phyloP scores from a whole-genome alignment of 2,329 filamentous ascomycete genomes.

The Aspergillus pseudoviridinutans region DNA sequence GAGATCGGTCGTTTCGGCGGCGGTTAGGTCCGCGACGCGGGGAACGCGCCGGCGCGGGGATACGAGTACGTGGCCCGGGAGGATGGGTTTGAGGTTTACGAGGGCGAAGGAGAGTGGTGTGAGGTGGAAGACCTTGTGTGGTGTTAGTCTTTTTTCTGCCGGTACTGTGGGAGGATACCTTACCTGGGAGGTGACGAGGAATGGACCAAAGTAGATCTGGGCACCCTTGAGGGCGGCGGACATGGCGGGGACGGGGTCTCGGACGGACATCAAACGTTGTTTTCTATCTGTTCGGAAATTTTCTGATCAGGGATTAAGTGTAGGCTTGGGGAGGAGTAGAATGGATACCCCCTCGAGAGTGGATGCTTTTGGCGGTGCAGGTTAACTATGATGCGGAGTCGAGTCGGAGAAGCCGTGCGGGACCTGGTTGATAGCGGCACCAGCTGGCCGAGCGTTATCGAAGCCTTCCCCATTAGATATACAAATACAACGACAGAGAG shows the following conservation, averaged over 20 bases:
- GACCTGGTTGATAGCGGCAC: background rate
- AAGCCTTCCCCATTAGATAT: background rate
- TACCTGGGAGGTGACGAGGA: slow-evolving; percentile 72
- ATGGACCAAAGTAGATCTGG: slow-evolving; percentile 67
- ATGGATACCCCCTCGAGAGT: background rate
- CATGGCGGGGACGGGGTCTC: slow-evolving; percentile 15
- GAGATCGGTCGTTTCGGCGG: slow-evolving; percentile 73
- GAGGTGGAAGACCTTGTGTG: slow-evolving; percentile 72
- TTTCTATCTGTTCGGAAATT: background rate
- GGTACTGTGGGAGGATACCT: background rate
- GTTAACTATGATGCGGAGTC: background rate
- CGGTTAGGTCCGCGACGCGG: slow-evolving; percentile 70
- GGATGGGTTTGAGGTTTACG: slow-evolving; percentile 91
- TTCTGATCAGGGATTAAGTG: background rate
- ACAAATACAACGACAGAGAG: background rate
- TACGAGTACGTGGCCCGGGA: slow-evolving; percentile 89
- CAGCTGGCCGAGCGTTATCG: background rate
- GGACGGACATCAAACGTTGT: slow-evolving; percentile 9
- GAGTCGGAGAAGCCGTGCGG: background rate
- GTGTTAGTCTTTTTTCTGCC: background rate
- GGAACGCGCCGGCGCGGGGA: slow-evolving; percentile 68
- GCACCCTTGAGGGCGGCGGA: slow-evolving; percentile 27
- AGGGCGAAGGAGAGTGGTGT: slow-evolving; percentile 79
- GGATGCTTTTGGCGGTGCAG: background rate
- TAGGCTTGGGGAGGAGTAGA: background rate